These are phyloP conservation scores for Coemansia sp. DNA, from an alignment of 192 early-diverging fungal genomes.

Conservation along the genomic window DNA sequence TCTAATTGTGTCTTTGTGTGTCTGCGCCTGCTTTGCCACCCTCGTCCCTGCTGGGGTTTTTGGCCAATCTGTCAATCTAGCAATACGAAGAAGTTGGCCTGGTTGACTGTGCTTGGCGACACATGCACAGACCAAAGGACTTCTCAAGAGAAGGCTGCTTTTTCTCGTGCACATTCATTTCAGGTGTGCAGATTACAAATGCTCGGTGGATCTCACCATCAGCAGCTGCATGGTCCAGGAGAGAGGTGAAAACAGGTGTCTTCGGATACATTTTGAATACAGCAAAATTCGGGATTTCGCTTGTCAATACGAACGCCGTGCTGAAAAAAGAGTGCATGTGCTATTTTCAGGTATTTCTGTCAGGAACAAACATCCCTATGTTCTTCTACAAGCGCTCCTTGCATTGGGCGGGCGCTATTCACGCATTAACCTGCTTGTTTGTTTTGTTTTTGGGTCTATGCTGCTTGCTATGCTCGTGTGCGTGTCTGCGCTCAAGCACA, in stretches of 20 bases:
- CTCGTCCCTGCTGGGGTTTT: not conserved
- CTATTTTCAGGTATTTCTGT: not conserved
- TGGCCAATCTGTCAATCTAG: not conserved
- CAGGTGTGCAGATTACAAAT: not conserved
- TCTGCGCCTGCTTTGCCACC: not conserved
- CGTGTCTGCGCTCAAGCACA: not conserved
- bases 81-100: not conserved
- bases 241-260: not conserved
- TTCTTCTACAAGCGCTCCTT: not conserved
- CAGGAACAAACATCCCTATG: not conserved
- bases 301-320: not conserved
- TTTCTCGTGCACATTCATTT: not conserved
- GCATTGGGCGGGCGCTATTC: not conserved
- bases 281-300: not conserved
- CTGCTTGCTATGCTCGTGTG: not conserved
- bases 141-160: not conserved
- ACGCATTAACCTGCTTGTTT: not conserved
- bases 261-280: not conserved
- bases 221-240: not conserved
- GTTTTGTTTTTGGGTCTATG: not conserved
- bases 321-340: not conserved
- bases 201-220: not conserved
- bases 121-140: not conserved
- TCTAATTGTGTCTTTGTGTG: constrained; percentile 1
- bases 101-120: not conserved